phyloP scores from a whole-genome alignment of 2,329 filamentous ascomycete genomes.

The Botrytis sinoallii region DNA sequence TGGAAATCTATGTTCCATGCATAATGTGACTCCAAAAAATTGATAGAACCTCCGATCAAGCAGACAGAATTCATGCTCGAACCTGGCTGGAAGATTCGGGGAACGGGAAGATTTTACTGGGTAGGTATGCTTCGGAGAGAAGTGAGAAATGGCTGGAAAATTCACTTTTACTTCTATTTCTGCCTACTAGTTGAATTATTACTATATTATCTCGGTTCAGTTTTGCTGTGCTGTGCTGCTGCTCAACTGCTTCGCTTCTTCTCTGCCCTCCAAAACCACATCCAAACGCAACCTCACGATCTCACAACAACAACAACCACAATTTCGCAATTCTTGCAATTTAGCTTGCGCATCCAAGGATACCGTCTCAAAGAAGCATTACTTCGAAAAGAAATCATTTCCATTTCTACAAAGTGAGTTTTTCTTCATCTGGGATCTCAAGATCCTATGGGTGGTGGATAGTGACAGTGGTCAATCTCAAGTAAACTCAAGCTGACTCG shows the following conservation, averaged over 20 bases:
- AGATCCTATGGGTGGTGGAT: not conserved
- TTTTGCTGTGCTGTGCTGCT: not conserved
- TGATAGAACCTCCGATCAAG: not conserved
- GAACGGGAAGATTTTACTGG: not conserved
- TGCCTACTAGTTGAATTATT: not conserved
- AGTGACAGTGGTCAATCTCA: not conserved
- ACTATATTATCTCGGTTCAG: not conserved
- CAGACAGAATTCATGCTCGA: not conserved
- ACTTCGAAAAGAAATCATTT: not conserved
- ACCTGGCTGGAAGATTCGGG: not conserved
- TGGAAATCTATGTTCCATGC: not conserved
- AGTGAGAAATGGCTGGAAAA: not conserved
- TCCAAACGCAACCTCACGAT: not conserved
- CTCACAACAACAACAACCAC: not conserved
- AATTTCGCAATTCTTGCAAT: not conserved
- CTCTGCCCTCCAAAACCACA: not conserved
- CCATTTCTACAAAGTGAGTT: not conserved
- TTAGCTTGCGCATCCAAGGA: not conserved
- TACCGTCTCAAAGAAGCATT: not conserved
- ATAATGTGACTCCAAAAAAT: not conserved
- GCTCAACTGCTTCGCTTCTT: not conserved
- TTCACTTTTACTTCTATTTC: not conserved
- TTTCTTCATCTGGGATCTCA: not conserved
- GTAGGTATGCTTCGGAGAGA: not conserved
- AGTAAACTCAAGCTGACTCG: not conserved